A percentile compares a stretch with the other conserved stretches of the same genome.
Conservation (phyloP, 169 alveolate species). For the Eimeria mitis region DNA sequence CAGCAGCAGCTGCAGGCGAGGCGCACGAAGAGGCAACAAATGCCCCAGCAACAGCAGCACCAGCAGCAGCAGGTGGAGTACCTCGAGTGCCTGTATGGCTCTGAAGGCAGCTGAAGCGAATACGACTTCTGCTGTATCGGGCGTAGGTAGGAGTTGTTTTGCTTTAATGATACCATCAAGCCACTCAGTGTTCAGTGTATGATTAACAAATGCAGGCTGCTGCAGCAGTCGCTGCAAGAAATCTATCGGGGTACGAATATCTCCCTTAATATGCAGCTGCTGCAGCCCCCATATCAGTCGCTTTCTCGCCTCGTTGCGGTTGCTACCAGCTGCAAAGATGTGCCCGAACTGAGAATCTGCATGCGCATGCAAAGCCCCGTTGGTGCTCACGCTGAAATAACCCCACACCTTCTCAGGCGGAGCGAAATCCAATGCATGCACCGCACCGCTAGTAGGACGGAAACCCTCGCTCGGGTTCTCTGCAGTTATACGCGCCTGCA, state of each 20-base stretch:
- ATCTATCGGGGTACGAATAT: conserved; percentile 88
- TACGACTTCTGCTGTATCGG: conserved; percentile 26
- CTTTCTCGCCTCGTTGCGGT: conserved; percentile 80
- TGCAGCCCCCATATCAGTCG: conserved; percentile 87
- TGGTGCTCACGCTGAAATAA: conserved; percentile 88
- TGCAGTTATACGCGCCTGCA: conserved; percentile 91
- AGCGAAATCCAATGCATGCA: conserved; percentile 85
- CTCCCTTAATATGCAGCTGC: conserved; percentile 89
- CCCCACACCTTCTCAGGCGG: conserved; percentile 90
- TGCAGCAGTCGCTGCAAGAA: conserved; percentile 87
- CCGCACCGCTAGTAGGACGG: conserved; percentile 91
- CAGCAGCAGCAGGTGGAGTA: not conserved
- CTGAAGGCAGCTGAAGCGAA: conserved; percentile 77
- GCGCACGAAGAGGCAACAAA: too few relatives aligned
- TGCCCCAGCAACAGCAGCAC: conserved; percentile 23
- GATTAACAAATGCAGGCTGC: conserved; percentile 85
- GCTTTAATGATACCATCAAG: conserved; percentile 80
- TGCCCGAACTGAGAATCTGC: conserved; percentile 96
- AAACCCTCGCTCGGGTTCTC: conserved; percentile 93
- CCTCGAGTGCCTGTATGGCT: conserved; percentile 74
- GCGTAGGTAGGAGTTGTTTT: not conserved
- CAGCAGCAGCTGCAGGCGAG: conserved; percentile 21
- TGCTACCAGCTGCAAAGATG: conserved; percentile 92
- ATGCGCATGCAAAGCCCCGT: conserved; percentile 91
- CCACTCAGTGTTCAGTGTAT: conserved; percentile 85